Conservation (phyloP, 2,329 filamentous ascomycete genomes). For the Acrocalymma vagum region DNA sequence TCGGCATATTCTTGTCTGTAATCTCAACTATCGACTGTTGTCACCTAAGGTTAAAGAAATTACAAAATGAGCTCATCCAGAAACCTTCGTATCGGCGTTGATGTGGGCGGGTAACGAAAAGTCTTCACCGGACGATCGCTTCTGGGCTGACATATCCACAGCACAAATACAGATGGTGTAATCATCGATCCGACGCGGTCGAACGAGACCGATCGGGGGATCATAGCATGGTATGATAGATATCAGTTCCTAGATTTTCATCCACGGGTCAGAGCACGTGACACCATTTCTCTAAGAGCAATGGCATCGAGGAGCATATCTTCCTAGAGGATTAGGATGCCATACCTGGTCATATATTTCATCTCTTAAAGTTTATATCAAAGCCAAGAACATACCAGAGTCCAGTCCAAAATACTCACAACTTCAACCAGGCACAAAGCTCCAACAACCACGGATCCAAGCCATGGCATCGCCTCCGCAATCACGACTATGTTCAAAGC, state of each 20-base stretch:
- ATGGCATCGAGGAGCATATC: not conserved
- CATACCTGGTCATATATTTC: no score
- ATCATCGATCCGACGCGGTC: conserved; percentile 44
- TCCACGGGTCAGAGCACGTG: conserved; percentile 9
- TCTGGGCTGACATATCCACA: conserved; percentile 18
- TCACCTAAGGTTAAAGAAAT: not conserved
- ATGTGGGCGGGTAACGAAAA: conserved; percentile 52
- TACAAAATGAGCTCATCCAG: conserved; percentile 18
- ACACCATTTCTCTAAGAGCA: conserved; percentile 2
- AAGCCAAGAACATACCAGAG: not conserved
- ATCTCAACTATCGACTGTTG: not conserved
- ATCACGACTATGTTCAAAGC: conserved; percentile 47
- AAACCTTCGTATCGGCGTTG: conserved; percentile 53
- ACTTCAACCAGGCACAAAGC: conserved; percentile 43
- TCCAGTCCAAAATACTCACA: conserved; percentile 3
- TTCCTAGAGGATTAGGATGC: no score
- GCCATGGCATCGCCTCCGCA: conserved; percentile 45
- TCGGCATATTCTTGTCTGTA: not conserved
- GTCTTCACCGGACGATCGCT: no score
- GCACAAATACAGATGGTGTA: conserved; percentile 48
- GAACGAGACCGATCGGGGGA: conserved; percentile 34
- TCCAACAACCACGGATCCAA: conserved; percentile 47
- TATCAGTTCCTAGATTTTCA: not conserved
- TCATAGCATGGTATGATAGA: conserved; percentile 44
- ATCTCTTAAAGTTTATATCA: no score